Percentiles rank a stretch among this genome's conserved stretches.
Evolutionary conservation across 2,329 filamentous ascomycete genomes (phyloP).

Genomic region (Rugonectria rugulosa): DNA sequence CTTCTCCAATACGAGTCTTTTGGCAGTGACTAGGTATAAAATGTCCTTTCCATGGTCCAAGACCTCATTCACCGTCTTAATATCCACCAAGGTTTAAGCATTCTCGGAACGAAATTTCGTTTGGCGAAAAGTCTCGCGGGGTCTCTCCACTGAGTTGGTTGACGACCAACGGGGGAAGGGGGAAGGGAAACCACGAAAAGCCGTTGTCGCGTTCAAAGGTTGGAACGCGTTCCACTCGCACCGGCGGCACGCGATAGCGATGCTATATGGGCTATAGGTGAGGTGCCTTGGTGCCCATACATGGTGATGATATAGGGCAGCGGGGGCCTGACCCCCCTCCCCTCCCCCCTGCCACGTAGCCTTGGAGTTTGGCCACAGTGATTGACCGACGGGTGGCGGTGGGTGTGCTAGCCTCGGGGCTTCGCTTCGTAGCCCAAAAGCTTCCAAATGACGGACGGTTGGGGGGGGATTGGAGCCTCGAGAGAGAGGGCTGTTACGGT

Average conservation of each 20-base stretch:
- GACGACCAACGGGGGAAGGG: not conserved
- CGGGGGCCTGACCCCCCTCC: slow-evolving; percentile 5
- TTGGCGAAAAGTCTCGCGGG: slow-evolving; percentile 4
- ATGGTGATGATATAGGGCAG: slow-evolving; percentile 18
- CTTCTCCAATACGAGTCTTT: not conserved
- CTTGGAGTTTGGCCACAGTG: slow-evolving; percentile 3
- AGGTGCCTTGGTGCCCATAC: too few species aligned
- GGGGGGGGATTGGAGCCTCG: slow-evolving; percentile 1
- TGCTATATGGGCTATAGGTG: slow-evolving; percentile 18
- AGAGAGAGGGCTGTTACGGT: not conserved
- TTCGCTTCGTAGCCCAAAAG: not conserved
- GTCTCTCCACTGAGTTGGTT: slow-evolving; percentile 4
- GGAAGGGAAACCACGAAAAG: too few species aligned
- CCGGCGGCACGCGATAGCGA: slow-evolving; percentile 11
- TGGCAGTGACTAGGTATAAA: too few species aligned
- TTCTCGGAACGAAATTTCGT: not conserved
- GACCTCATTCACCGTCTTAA: not conserved
- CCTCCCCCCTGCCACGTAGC: slow-evolving; percentile 20
- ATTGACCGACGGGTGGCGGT: slow-evolving; percentile 4
- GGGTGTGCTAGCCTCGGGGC: not conserved
- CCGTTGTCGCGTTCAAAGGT: not conserved
- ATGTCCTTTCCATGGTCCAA: not conserved
- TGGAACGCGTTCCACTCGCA: slow-evolving; percentile 6
- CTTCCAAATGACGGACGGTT: slow-evolving; percentile 3
- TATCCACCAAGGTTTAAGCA: not conserved